These are phyloP conservation scores for Penicillium malachiteum DNA, from an alignment of 495 filamentous ascomycete species.

Conservation along the genomic window DNA sequence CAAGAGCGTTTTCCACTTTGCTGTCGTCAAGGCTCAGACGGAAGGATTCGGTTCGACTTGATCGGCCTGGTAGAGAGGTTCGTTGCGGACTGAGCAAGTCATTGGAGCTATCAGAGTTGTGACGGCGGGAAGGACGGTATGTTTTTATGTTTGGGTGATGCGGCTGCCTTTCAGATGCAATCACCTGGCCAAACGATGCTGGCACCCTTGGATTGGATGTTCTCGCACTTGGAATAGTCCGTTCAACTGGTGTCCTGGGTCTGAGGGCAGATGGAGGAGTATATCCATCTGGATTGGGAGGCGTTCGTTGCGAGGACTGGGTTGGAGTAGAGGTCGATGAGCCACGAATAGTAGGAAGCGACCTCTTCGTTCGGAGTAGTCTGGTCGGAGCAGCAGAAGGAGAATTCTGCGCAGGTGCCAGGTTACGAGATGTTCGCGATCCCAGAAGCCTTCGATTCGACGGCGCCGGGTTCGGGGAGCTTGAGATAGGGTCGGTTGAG, in stretches of 20 bases:
- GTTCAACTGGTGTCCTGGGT: constrained; percentile 73
- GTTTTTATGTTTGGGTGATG: constrained; percentile 75
- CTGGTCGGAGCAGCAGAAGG: constrained; percentile 62
- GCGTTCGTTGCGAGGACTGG: constrained; percentile 32
- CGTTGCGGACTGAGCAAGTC: constrained; percentile 46
- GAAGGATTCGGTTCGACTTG: constrained; percentile 44
- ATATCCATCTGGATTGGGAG: constrained; percentile 41
- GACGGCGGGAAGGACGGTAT: constrained; percentile 67
- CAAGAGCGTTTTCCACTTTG: constrained; percentile 45
- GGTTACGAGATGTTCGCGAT: constrained; percentile 54
- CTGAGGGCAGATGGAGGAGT: constrained; percentile 48
- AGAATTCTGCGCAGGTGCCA: constrained; percentile 48
- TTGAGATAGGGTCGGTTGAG: constrained; percentile 49
- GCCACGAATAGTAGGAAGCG: constrained; percentile 74
- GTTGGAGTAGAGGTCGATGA: constrained; percentile 37
- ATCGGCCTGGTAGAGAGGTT: constrained; percentile 51
- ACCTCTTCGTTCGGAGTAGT: constrained; percentile 82
- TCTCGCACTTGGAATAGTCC: constrained; percentile 50
- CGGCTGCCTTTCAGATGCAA: constrained; percentile 68
- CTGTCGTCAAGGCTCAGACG: constrained; percentile 38
- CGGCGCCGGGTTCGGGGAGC: constrained; percentile 53
- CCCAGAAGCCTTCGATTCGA: constrained; percentile 59
- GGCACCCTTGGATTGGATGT: constrained; percentile 58
- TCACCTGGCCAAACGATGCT: constrained; percentile 79
- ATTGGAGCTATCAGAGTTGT: constrained; percentile 66